Evolutionary conservation across 2,329 filamentous ascomycete species (phyloP), one percentile per base, ranked within the genome.

Genomic region (Eurotiales sp.): DNA sequence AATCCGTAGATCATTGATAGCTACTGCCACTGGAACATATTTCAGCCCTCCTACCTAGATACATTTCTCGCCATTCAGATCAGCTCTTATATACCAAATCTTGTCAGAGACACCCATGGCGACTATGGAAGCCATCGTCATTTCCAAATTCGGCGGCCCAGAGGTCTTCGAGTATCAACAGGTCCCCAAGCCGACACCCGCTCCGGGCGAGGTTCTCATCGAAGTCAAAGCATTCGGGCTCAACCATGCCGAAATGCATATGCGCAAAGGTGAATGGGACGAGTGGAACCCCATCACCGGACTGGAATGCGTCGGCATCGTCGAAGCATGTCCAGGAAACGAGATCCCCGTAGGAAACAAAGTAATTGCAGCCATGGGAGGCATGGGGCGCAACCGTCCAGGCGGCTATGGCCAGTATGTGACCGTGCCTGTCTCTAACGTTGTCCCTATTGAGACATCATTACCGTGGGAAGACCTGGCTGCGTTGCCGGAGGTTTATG

Each of bases 201-300:
- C 25, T 21, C 42, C 15, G 12, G 42, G 29, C 4, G 42, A 45
- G 34, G 42, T 34, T 17, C 29, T 45, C n/a, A 45, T 40, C 7
- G 39, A 21, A 7, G 64, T 74, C 36, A 61, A 65, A 53, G 72
- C 72, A 8, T 76, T 76, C 46, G 72, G 72, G 3, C 54, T 74
- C 36, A 74, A 75, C 54, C 71, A 74, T 52, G 73, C 72, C 8
- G 72, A 76, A 56, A 72, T 73, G 65, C 69, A 75, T 57, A 75
- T 75, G 72, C 68, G 72, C 19, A 66, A 63, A 37, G 72, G 72
- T 11, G 71, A 69, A 65, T 56, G 55, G 55, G 55, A 45, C 8
- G 55, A 57, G 21, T 57, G 56, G 56, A 52, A 46, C 27, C 67
- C 66, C 7, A 68, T 73, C 45, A 67, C 58, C 21, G 71, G 71